Conservation (phyloP, 306 rosid genomes). For the Quercus alba region DNA sequence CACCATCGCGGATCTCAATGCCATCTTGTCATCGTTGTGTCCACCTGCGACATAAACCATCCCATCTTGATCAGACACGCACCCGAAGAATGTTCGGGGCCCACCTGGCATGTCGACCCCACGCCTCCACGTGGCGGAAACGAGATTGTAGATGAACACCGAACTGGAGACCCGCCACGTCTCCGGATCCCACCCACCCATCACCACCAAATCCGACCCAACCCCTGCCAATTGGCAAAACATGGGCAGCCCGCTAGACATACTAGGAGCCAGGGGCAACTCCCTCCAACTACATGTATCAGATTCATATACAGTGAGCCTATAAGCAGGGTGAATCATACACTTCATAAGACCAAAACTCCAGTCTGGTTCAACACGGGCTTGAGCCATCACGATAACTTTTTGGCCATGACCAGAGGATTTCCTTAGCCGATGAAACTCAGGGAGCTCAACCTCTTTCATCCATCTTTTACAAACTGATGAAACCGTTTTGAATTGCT, state of each 20-base stretch:
- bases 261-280: constrained; percentile 30
- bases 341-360: constrained; percentile 14
- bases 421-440: constrained; percentile 46
- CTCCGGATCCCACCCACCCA: constrained; percentile 77
- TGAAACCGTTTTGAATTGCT: constrained; percentile 35
- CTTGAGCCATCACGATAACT: constrained; percentile 52
- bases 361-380: constrained; percentile 27
- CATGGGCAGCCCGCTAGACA: constrained; percentile 48
- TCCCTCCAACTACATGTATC: constrained; percentile 50
- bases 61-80: constrained; percentile 37
- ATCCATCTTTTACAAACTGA: constrained; percentile 57
- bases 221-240: constrained; percentile 56
- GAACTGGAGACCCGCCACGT: constrained; percentile 57
- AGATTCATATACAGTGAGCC: constrained; percentile 44
- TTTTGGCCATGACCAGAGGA: constrained; percentile 35
- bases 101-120: constrained; percentile 71
- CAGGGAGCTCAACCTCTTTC: constrained; percentile 49
- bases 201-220: constrained; percentile 50
- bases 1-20: constrained; percentile 46
- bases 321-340: constrained; percentile 33
- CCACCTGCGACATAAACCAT: constrained; percentile 62
- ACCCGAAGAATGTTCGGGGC: constrained; percentile 55
- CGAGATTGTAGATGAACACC: constrained; percentile 47
- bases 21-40: constrained; percentile 62
- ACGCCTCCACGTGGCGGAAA: constrained; percentile 51